Evolutionary conservation across 768 basidiomycete species (phyloP).

Genomic region (Galerina marginata): DNA sequence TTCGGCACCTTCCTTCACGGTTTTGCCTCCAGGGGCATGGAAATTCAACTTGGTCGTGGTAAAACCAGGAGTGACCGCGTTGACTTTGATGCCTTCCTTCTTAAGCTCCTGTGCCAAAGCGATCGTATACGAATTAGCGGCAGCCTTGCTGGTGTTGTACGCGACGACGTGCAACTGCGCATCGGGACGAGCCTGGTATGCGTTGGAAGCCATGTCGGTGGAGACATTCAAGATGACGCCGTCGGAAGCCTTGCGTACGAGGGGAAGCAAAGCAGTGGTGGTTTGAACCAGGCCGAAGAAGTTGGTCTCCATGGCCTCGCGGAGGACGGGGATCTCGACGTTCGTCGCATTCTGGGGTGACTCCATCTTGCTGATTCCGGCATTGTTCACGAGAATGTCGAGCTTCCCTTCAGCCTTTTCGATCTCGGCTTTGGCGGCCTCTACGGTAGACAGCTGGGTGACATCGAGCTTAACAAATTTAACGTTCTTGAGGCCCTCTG

Average conservation of each 20-base stretch:
- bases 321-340: slow-evolving; percentile 38
- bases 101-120: slow-evolving; percentile 70
- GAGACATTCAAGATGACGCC: slow-evolving; percentile 48
- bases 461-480: slow-evolving; percentile 47
- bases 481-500: slow-evolving; percentile 34
- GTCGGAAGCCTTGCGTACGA: slow-evolving; percentile 39
- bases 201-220: slow-evolving; percentile 52
- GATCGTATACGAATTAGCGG: slow-evolving; percentile 64
- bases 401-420: slow-evolving; percentile 45
- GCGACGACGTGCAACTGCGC: slow-evolving; percentile 41
- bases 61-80: slow-evolving; percentile 67
- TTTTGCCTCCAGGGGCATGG: slow-evolving; percentile 44
- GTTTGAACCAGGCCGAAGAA: slow-evolving; percentile 50
- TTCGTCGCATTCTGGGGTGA: slow-evolving; percentile 38
- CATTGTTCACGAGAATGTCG: slow-evolving; percentile 54
- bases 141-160: slow-evolving; percentile 77
- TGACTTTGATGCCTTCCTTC: slow-evolving; percentile 57
- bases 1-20: slow-evolving; percentile 37
- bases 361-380: slow-evolving; percentile 34
- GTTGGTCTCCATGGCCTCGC: slow-evolving; percentile 46
- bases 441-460: slow-evolving; percentile 38
- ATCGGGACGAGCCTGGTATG: slow-evolving; percentile 36
- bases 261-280: slow-evolving; percentile 45
- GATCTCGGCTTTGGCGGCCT: slow-evolving; percentile 39
- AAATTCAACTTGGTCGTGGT: slow-evolving; percentile 49